These are phyloP conservation scores for Blastobotrys peoriensis DNA, from an alignment of 805 yeast species.

Conservation along the genomic window DNA sequence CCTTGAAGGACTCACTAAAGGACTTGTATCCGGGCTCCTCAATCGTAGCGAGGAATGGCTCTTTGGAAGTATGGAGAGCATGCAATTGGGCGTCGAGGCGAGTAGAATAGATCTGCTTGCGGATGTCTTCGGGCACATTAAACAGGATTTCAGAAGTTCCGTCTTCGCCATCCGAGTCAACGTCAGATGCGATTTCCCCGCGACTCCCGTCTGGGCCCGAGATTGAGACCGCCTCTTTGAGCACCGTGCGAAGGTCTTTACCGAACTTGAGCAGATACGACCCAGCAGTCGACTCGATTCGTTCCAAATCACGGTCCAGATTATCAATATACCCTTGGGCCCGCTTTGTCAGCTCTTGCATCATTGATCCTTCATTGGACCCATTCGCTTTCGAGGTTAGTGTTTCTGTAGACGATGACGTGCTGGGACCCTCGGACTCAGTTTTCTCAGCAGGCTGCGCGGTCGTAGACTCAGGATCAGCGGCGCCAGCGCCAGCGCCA, in stretches of 20 bases:
- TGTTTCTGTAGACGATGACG: not conserved
- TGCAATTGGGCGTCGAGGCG: slow-evolving; percentile 61
- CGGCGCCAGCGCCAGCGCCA: not conserved
- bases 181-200: not conserved
- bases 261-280: slow-evolving; percentile 53
- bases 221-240: slow-evolving; percentile 35
- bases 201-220: not conserved
- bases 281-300: slow-evolving; percentile 64
- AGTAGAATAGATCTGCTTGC: slow-evolving; percentile 38
- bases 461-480: not conserved
- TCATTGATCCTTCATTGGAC: slow-evolving; percentile 17
- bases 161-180: slow-evolving; percentile 25
- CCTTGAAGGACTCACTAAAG: slow-evolving; percentile 36
- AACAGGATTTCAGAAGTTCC: slow-evolving; percentile 39
- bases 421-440: not conserved
- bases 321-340: slow-evolving; percentile 64
- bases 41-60: slow-evolving; percentile 36
- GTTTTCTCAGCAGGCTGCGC: no score
- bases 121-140: slow-evolving; percentile 36
- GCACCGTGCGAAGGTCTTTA: slow-evolving; percentile 37
- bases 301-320: slow-evolving; percentile 68
- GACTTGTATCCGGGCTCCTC: slow-evolving; percentile 32
- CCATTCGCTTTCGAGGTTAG: not conserved
- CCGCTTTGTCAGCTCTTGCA: slow-evolving; percentile 30
- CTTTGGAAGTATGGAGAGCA: slow-evolving; percentile 46